Conservation (phyloP, 768 basidiomycete species). For the Psilocybe cyanescens region DNA sequence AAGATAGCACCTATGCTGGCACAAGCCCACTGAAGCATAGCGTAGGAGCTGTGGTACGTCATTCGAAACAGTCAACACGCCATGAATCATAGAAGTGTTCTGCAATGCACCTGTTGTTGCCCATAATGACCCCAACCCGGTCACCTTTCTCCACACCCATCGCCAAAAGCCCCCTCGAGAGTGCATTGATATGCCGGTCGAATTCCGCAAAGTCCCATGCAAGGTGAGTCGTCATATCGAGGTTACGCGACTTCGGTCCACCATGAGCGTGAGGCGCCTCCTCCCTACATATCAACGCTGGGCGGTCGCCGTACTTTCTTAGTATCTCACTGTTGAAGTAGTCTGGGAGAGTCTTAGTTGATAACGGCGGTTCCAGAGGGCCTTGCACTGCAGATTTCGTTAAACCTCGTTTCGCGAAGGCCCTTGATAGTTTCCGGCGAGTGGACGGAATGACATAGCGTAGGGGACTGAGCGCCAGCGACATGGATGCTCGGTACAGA, state of each 20-base stretch:
- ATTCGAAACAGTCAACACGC: background rate
- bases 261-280: constrained; percentile 63
- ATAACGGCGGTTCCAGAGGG: constrained; percentile 57
- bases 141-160: constrained; percentile 79
- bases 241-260: constrained; percentile 59
- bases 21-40: constrained; percentile 84
- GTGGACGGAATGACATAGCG: constrained; percentile 7
- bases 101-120: constrained; percentile 71
- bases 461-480: background rate
- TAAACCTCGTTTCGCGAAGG: constrained; percentile 26
- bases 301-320: constrained; percentile 45
- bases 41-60: constrained; percentile 61
- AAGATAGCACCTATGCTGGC: constrained; percentile 84
- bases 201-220: constrained; percentile 81
- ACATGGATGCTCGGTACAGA: constrained; percentile 1
- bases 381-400: constrained; percentile 62
- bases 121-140: constrained; percentile 82
- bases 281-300: constrained; percentile 67
- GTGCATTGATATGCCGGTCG: constrained; percentile 62
- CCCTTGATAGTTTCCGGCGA: background rate
- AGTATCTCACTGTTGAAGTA: constrained; percentile 67
- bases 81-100: background rate
- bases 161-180: constrained; percentile 68
- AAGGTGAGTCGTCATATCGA: constrained; percentile 52
- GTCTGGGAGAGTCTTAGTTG: constrained; percentile 55